Evolutionary conservation across 352 stramenopile genomes (phyloP), one percentile per base, ranked within the genome.

Genomic region (Phytophthora cactorum): DNA sequence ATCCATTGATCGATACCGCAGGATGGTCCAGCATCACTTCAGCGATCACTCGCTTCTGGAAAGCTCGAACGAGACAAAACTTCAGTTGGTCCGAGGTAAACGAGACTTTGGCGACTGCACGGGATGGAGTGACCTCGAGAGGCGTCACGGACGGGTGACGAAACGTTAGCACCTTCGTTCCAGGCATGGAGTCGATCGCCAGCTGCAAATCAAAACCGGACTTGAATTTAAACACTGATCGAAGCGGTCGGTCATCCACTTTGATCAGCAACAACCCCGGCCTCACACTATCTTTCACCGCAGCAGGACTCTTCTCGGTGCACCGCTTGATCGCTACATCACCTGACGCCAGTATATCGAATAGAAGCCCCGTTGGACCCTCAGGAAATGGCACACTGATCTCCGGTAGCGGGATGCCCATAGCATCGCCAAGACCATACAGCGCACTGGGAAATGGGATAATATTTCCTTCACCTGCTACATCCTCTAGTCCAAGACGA

Each of bases 381-480:
- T 81, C 72, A 1, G 72, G 68, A 64, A 96, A 94, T 8, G 67
- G 43, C 10, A 96, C 82, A 45, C 72, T 95, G 44, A 97, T 92
- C 51, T 97, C 88, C 15, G 88, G 86, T 3, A 93, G 68, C 9
- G 86, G 82, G n/a, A 96, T 90, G 0, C 85, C 85, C 62, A 93
- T 84, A 8, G 78, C 84, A 57, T 94, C 75, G 10, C 86, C 82
- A 58, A 93, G 73, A 44, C 86, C 87, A 52, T 92, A 84, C 0
- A 93, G 54, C 9, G 82, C 57, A 63, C 66, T 93, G 1, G 75
- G 76, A 12, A 82, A 88, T 12, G 73, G 78, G 7, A 82, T 66
- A 12, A 70, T 62, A 29, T 75, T 80, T 17, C 56, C 63, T 28
- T 66, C 51, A 53, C n/a, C 60, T 36, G 72, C 46, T 41, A 88